Conservation (phyloP, 2,329 filamentous ascomycete species). For the Orbilia quercus region DNA sequence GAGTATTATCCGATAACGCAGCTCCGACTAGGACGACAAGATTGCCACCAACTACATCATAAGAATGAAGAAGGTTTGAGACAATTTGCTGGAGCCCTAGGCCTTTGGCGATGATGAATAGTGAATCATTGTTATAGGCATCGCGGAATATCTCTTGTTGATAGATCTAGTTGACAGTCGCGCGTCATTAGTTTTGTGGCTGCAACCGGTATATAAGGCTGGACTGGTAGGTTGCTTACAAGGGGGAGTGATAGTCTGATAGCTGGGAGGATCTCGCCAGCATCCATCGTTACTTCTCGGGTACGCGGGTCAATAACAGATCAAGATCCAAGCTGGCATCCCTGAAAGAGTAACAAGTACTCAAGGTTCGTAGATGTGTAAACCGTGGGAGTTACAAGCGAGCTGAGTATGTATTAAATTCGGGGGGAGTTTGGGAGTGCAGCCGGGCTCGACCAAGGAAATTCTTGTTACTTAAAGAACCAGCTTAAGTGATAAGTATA, state of each 20-base stretch:
- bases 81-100: constrained; percentile 90
- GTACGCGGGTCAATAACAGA: neutral
- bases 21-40: constrained; percentile 89
- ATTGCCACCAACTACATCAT: constrained; percentile 95
- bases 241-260: constrained; percentile 85
- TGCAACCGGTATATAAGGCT: too few species aligned
- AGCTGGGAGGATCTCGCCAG: constrained; percentile 62
- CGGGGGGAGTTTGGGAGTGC: too few species aligned
- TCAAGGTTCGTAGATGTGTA: too few species aligned
- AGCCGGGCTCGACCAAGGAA: too few species aligned
- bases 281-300: constrained; percentile 1
- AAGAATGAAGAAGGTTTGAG: constrained; percentile 95
- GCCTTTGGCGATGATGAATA: constrained; percentile 89
- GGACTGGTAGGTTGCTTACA: constrained; percentile 63
- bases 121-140: constrained; percentile 88
- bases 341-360: too few species aligned
- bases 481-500: too few species aligned
- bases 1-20: constrained; percentile 91
- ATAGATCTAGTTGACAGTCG: constrained; percentile 72
- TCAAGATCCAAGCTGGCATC: too few species aligned
- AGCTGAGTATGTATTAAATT: too few species aligned
- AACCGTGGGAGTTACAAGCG: too few species aligned
- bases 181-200: too few species aligned
- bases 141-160: constrained; percentile 96
- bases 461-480: too few species aligned